These are phyloP conservation scores for Xylariaceae sp. DNA, from an alignment of 2,329 filamentous ascomycete species.

Conservation along the genomic window DNA sequence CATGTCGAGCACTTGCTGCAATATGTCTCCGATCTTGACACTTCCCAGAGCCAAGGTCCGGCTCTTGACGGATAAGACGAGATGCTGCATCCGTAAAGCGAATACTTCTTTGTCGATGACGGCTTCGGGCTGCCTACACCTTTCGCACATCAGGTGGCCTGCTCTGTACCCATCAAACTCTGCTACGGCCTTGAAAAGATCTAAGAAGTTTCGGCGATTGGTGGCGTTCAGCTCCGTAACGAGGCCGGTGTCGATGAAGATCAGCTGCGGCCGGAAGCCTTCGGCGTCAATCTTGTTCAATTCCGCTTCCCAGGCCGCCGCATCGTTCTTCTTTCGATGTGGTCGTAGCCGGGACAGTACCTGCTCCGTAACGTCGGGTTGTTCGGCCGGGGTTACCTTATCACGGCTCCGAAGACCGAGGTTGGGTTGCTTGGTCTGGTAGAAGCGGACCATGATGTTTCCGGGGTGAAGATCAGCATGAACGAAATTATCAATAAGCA, in stretches of 20 bases:
- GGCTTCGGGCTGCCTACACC: constrained; percentile 85
- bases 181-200: constrained; percentile 90
- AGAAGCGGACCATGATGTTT: constrained; percentile 99
- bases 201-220: constrained; percentile 88
- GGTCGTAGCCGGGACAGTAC: constrained; percentile 78
- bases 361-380: constrained; percentile 75
- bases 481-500: constrained; percentile 95
- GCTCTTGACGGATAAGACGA: constrained; percentile 86
- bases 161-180: constrained; percentile 97
- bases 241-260: constrained; percentile 95
- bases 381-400: constrained; percentile 26
- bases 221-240: constrained; percentile 87
- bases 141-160: constrained; percentile 91
- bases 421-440: constrained; percentile 71
- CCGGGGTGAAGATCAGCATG: constrained; percentile 95
- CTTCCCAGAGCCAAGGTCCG: constrained; percentile 87
- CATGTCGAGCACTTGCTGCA: constrained; percentile 88
- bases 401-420: constrained; percentile 48
- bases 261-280: constrained; percentile 86
- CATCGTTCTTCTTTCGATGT: constrained; percentile 58
- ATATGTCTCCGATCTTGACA: constrained; percentile 91
- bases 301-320: constrained; percentile 67
- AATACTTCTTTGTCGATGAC: constrained; percentile 89
- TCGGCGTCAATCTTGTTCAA: constrained; percentile 75
- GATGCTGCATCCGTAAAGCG: constrained; percentile 92